Conservation (phyloP, 2,329 filamentous ascomycete species). For the Daldinia sp. region DNA sequence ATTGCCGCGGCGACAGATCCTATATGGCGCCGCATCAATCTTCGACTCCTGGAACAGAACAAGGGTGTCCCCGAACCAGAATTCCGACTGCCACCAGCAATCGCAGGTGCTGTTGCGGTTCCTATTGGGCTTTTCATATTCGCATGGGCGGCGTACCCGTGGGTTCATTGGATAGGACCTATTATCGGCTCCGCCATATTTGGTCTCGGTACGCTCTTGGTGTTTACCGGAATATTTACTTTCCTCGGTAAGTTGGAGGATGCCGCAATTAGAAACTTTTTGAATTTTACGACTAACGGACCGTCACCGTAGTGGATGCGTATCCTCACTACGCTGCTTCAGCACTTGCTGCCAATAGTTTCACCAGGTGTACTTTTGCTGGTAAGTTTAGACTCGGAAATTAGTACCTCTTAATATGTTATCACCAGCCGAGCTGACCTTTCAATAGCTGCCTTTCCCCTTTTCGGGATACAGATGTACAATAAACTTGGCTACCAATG, state of each 20-base stretch:
- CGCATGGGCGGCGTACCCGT: slow-evolving; percentile 83
- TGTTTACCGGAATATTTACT: slow-evolving; percentile 88
- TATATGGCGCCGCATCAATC: slow-evolving; percentile 73
- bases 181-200: slow-evolving; percentile 80
- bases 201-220: slow-evolving; percentile 77
- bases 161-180: slow-evolving; percentile 80
- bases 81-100: slow-evolving; percentile 82
- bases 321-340: slow-evolving; percentile 81
- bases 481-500: slow-evolving; percentile 75
- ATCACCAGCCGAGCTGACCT: slow-evolving; percentile 12
- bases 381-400: slow-evolving; percentile 56
- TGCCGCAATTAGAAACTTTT: neutral
- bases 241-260: slow-evolving; percentile 74
- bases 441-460: slow-evolving; percentile 74
- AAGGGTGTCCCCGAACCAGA: slow-evolving; percentile 81
- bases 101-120: slow-evolving; percentile 80
- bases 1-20: slow-evolving; percentile 72
- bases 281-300: slow-evolving; percentile 12
- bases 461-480: slow-evolving; percentile 83
- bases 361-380: slow-evolving; percentile 82
- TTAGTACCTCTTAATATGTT: neutral
- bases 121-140: slow-evolving; percentile 89
- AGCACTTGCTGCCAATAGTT: slow-evolving; percentile 86
- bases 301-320: slow-evolving; percentile 70
- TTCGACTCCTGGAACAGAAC: slow-evolving; percentile 64